Evolutionary conservation across 208 protist species (phyloP).

Genomic region (Crithidia mellificae): DNA sequence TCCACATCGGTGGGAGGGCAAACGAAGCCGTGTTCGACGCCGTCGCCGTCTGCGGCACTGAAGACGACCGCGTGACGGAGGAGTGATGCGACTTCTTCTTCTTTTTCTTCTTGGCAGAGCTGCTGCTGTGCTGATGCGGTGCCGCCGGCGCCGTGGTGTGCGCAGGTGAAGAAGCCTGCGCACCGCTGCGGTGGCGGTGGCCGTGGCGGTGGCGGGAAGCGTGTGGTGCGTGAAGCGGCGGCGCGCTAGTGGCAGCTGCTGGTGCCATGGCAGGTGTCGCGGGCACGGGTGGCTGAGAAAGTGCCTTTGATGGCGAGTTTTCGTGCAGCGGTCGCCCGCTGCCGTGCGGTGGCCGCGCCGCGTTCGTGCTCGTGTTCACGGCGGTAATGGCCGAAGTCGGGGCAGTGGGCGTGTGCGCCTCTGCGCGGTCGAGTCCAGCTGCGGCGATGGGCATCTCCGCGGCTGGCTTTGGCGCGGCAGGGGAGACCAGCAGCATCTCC

Average conservation of each 20-base stretch:
- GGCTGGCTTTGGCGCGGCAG: not conserved
- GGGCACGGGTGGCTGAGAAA: no score
- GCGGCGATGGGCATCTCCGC: not conserved
- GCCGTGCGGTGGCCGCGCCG: not conserved
- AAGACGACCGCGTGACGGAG: not conserved
- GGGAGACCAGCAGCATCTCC: conserved; percentile 12
- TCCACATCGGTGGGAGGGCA: conserved; percentile 14
- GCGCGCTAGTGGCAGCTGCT: not conserved
- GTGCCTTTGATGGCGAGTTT: not conserved
- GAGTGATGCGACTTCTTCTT: conserved; percentile 2
- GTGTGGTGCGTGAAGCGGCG: no score
- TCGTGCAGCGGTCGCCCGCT: not conserved
- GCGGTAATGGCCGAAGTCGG: conserved; percentile 7
- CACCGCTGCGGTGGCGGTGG: not conserved
- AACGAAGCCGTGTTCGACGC: conserved; percentile 15
- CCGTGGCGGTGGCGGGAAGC: conserved; percentile 7
- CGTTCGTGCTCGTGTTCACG: conserved; percentile 15
- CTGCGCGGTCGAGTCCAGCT: no score
- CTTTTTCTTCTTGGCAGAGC: not conserved
- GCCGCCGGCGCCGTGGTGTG: no score
- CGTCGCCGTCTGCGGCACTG: conserved; percentile 10
- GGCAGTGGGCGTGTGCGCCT: not conserved
- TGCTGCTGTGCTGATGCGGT: not conserved
- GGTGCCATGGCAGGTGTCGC: not conserved
- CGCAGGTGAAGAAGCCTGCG: not conserved